Evolutionary conservation across 1,284 basidiomycete genomes (phyloP).

Genomic region (Microbotryum lychnidis-dioicae): DNA sequence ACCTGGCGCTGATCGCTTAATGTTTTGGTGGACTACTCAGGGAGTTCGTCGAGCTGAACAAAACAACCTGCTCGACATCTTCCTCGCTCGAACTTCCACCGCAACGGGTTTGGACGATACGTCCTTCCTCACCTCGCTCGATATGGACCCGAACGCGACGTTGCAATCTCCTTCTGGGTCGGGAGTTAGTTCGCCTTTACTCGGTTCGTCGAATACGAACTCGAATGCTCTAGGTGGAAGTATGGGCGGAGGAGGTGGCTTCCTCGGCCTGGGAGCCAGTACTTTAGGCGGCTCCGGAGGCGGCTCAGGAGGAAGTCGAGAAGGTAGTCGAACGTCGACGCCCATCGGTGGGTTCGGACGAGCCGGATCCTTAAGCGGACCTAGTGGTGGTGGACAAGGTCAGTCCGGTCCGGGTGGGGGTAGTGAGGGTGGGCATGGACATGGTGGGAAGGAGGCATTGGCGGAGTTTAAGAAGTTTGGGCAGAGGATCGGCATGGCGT

Average conservation of each 20-base stretch:
- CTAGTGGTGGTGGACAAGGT: constrained; percentile 1
- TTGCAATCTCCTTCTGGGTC: constrained; percentile 26
- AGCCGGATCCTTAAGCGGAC: constrained; percentile 10
- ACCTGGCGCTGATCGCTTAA: too few species aligned
- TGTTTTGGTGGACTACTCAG: constrained; percentile 6
- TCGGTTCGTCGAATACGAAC: not conserved
- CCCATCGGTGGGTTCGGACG: constrained; percentile 17
- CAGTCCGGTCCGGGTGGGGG: constrained; percentile 13
- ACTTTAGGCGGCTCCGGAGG: not conserved
- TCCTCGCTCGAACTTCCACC: constrained; percentile 81
- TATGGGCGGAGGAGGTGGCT: constrained; percentile 4
- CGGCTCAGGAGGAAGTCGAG: too few species aligned
- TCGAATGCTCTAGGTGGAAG: not conserved
- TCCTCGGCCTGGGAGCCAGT: constrained; percentile 6
- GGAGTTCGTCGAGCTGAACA: constrained; percentile 79
- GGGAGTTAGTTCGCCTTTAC: constrained; percentile 23
- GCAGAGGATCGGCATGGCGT: constrained; percentile 29
- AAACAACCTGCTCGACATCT: constrained; percentile 80
- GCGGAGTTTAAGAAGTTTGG: constrained; percentile 32
- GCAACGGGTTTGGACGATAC: constrained; percentile 73
- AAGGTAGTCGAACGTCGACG: not conserved
- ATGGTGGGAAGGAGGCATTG: constrained; percentile 24
- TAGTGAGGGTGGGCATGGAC: constrained; percentile 7
- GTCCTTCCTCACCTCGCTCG: constrained; percentile 81
- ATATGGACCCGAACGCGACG: constrained; percentile 68